Base-by-base conservation (phyloP, 2,329 filamentous ascomycete species). In the Pseudovirgaria hyperparasitica region DNA sequence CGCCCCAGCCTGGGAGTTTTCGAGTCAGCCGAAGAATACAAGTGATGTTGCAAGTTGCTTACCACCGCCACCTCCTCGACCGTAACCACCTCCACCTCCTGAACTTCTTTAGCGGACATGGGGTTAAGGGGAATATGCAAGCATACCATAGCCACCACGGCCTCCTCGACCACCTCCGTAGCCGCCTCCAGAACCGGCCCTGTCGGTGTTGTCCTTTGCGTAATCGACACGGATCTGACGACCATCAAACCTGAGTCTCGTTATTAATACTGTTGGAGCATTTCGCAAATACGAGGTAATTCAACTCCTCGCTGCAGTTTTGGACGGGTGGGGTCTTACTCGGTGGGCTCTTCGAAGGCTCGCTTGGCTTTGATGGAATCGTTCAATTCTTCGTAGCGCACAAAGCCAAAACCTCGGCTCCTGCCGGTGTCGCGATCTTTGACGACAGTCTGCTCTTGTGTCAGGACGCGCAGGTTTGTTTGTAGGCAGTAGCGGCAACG, bases 341-440 rank as follows among this genome's bases (percentile, higher is more conserved):
- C 85, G 44, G 82, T 65, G 52, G n/a, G n/a, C n/a, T 86, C 85
- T 65, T 90, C 87, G 82, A 90, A 86, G 39, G 64, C 63, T 23
- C 65, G 56, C 53, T 87, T 87, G 22, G 82, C 82, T 40, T 68
- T 67, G 47, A 85, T 74, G 36, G 82, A 82, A 55, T 86, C 79
- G 23, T 65, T 59, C 39, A 86, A 82, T 39, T 74, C 72, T 27
- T 72, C 62, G 60, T 87, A 98, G 44, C 86, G 81, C 38, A 98
- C 87, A 56, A 96, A 96, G 25, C 90, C 90, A 55, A 96, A 98
- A 34, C 90, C 90, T 56, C 90, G 82, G 67, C 86, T 94, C 56
- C 87, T 84, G 46, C 84, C 82, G 48, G 87, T 94, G 53, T 96
- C 87, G 48, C 86, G 82, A 58, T 98, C 87, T 65, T 93, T 96